Evolutionary conservation across 73 alveolate genomes (phyloP), one percentile per base, ranked within the genome.

Genomic region (Durusdinium trenchii): DNA sequence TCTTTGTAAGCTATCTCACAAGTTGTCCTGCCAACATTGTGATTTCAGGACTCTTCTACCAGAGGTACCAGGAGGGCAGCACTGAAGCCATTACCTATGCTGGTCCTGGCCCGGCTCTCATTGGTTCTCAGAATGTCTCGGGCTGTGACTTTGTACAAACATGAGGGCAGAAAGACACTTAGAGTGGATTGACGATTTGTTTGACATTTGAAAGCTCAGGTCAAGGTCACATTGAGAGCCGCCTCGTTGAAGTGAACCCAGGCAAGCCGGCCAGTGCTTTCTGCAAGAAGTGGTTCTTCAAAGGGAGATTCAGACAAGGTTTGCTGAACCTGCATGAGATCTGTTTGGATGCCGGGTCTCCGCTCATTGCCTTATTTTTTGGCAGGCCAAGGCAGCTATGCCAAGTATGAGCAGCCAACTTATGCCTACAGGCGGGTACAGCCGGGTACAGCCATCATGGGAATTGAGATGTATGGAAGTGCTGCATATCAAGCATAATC

Each of bases 221-320:
- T 30, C 81, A 67, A 67, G 81, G 81, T 43, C 23, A 67, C 47
- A 67, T 67, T 67, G 81, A 67, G 35, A 67, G 81, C 42, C 81
- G 81, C 9, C 42, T 67, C 18, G 81, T 67, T 18, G 81, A 67
- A 9, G 81, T 67, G 14, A 43, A 43, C 45, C 45, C n/a, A 67
- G 81, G 81, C 42, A 43, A 43, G 47, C 32, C 12, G 12, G 12
- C 69, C 12, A 57, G 69, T 57, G 12, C 23, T 23, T 23, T 23
- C 23, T 23, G n/a, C 73, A 60, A 60, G 73, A 23, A 23, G 73
- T 32, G 30, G 18, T 60, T 32, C 18, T 60, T 2, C 69, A 57
- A 57, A 12, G 32, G 69, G n/a, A 32, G 4, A 23, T 32, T 60
- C n/a, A 60, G 73, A 0, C 18, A 23, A n/a, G n/a, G n/a, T n/a